These are phyloP conservation scores for Poa pratensis DNA, from an alignment of 176 grass and related monocot species.

Conservation along the genomic window DNA sequence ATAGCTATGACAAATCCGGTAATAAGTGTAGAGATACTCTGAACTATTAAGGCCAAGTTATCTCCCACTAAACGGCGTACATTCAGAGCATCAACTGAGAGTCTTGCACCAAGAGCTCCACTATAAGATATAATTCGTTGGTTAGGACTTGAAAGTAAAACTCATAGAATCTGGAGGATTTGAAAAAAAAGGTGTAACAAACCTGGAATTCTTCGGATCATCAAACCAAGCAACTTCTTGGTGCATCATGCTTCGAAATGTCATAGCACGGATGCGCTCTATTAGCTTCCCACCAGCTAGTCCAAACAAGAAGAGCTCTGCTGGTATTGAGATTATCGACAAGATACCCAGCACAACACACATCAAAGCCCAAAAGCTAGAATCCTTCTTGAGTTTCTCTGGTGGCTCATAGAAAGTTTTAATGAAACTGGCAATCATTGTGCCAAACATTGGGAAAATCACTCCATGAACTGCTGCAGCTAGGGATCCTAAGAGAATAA, in stretches of 20 bases:
- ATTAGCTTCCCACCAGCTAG: conserved; percentile 83
- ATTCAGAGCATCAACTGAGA: conserved; percentile 87
- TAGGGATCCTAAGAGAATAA: conserved; percentile 73
- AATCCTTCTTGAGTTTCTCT: conserved; percentile 65
- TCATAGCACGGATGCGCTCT: conserved; percentile 70
- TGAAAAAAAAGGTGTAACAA: not conserved
- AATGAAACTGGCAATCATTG: conserved; percentile 63
- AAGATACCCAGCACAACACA: conserved; percentile 64
- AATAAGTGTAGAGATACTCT: conserved; percentile 52
- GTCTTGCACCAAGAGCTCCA: conserved; percentile 68
- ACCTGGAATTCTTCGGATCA: conserved; percentile 84
- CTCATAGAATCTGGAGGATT: not conserved
- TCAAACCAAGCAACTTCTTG: conserved; percentile 98
- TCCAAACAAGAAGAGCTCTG: conserved; percentile 77
- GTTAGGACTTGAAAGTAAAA: conserved; percentile 30
- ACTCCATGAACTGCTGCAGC: conserved; percentile 78
- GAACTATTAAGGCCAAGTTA: conserved; percentile 66
- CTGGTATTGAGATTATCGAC: conserved; percentile 56
- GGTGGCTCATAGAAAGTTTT: conserved; percentile 70
- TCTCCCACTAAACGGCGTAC: conserved; percentile 85
- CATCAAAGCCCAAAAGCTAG: conserved; percentile 87
- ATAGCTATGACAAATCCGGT: conserved; percentile 70
- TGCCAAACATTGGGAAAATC: conserved; percentile 76
- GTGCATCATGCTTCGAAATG: conserved; percentile 70
- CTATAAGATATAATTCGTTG: conserved; percentile 42